phyloP scores from a whole-genome alignment of 208 protist species.

The Porcisia hertigi region DNA sequence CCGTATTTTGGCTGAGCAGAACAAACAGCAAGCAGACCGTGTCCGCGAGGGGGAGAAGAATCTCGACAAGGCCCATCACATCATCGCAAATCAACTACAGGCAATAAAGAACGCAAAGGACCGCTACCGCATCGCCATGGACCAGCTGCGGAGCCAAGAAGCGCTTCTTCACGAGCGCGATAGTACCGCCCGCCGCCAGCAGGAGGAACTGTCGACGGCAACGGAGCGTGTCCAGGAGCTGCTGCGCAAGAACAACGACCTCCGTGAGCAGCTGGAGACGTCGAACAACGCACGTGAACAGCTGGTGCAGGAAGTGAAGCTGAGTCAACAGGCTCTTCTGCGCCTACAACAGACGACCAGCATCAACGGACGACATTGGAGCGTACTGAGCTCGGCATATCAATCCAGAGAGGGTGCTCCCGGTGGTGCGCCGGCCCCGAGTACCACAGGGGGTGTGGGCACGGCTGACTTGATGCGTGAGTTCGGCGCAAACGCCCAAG shows the following conservation, averaged over 20 bases:
- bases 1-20: constrained; percentile 69
- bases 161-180: constrained; percentile 63
- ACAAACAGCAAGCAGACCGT: constrained; percentile 58
- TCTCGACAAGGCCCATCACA: constrained; percentile 84
- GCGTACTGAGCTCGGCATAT: constrained; percentile 28
- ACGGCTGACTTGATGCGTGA: constrained; percentile 24
- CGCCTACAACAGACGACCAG: constrained; percentile 79
- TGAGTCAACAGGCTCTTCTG: constrained; percentile 75
- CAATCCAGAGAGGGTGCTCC: not conserved
- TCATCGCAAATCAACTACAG: constrained; percentile 84
- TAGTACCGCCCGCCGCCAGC: constrained; percentile 28
- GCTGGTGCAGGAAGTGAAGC: constrained; percentile 73
- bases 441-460: not conserved
- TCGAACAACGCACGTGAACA: constrained; percentile 64
- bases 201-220: constrained; percentile 50
- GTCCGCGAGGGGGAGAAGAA: constrained; percentile 38
- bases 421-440: not conserved
- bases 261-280: constrained; percentile 69
- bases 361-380: constrained; percentile 72
- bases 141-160: constrained; percentile 60
- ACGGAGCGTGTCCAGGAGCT: constrained; percentile 41
- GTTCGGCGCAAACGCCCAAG: constrained; percentile 21
- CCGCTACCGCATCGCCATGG: constrained; percentile 50
- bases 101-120: constrained; percentile 68
- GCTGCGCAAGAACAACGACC: constrained; percentile 57